phyloP scores from a whole-genome alignment of 306 rosid species.

The Morella rubra region DNA sequence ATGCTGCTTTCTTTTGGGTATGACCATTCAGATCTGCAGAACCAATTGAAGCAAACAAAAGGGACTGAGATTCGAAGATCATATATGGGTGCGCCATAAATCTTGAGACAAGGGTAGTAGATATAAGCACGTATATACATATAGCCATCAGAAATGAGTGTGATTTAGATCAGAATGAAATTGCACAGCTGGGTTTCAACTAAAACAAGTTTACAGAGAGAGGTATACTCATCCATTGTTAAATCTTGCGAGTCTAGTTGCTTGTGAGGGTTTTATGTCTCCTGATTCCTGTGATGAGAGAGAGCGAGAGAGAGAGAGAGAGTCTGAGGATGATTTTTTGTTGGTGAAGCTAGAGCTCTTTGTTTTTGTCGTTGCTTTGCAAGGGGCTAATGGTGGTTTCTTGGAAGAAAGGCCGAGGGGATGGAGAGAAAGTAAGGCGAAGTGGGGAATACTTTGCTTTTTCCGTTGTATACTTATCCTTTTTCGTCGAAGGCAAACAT shows the following conservation, averaged over 20 bases:
- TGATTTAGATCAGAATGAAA: background rate
- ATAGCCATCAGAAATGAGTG: too few relatives aligned
- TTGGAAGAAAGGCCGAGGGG: background rate
- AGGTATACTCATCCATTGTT: constrained; percentile 29
- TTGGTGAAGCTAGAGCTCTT: background rate
- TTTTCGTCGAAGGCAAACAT: too few relatives aligned
- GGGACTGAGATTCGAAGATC: too few relatives aligned
- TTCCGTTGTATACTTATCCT: too few relatives aligned
- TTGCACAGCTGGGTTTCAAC: background rate
- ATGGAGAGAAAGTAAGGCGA: too few relatives aligned
- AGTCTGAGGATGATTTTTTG: too few relatives aligned
- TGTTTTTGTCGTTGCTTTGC: too few relatives aligned
- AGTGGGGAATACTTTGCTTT: too few relatives aligned
- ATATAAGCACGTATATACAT: too few relatives aligned
- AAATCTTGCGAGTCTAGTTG: background rate
- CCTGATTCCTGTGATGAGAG: too few relatives aligned
- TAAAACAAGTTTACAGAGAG: background rate
- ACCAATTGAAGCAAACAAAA: background rate
- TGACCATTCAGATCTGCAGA: constrained; percentile 51
- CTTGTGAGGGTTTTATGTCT: too few relatives aligned
- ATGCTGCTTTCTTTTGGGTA: constrained; percentile 28
- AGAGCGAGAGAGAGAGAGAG: background rate
- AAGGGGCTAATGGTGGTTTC: background rate
- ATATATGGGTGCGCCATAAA: too few relatives aligned
- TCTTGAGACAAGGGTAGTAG: background rate